Base-by-base conservation (phyloP, 2,329 filamentous ascomycete genomes). In the Aspergillus ochraceus region DNA sequence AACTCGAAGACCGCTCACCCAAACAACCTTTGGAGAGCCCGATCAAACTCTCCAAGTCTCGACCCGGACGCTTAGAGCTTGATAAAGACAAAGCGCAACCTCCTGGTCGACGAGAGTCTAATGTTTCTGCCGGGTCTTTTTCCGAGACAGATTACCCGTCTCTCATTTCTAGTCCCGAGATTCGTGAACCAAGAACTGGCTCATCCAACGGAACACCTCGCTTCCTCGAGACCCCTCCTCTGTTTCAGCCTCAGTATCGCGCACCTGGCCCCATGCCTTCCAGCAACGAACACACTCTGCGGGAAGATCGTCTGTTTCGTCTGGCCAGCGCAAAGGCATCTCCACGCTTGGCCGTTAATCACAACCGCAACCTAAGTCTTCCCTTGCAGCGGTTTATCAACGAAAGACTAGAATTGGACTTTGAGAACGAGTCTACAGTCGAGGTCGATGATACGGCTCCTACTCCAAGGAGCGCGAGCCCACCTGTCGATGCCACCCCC, bases 341-440 rank as follows among this genome's bases (percentile, higher is more conserved):
- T 4, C 62, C 65, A 24, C 61, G 64, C 22, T 58, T 67, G 4
- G 49, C 63, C 1, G 68, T 73, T 22, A 62, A 69, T n/a, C 70
- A 73, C 49, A 71, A 63, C 52, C 66, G 72, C 26, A 65, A 70
- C 0, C 71, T 76, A 10, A 77, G 75, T 60, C 60, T 77, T 47
- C 75, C 75, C 20, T 62, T 77, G 11, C 71, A 76, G 59, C 72
- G 75, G 3, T 77, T 77, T 46, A 77, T 78, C 51, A 76, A 76
- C 49, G 76, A 77, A 49, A 66, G 74, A 17, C 42, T 72, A 11
- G 68, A 74, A n/a, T 51, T 71, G 19, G 66, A 69, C 26, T 67
- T 70, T 53, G 68, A 67, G 22, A 56, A 60, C 36, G 66, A 66
- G 19, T 50, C 58, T 12, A 56, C 49, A 5, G 51, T 62, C 22